Evolutionary conservation across 192 early-diverging fungal genomes (phyloP), one percentile per base, ranked within the genome.

Genomic region (Geranomyces michiganensis): DNA sequence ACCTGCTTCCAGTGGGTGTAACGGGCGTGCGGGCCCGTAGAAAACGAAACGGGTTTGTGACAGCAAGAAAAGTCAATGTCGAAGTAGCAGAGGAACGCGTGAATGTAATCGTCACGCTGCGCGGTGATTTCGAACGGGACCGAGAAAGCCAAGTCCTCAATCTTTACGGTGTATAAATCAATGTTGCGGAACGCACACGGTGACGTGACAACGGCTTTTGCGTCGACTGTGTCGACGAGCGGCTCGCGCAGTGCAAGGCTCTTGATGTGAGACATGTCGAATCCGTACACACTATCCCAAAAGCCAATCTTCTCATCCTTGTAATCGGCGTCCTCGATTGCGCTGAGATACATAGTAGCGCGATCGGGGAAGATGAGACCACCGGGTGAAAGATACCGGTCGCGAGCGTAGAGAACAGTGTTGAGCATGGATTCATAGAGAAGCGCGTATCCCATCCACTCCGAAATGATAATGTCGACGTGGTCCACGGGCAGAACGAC

Each of bases 371-470:
- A 94, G 81, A 97, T 94, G 76, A 97, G 84, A 68, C 97, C 97
- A 44, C 83, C 91, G n/a, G 90, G 88, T n/a, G 75, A 75, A 78
- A 96, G 88, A 76, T 94, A 99, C 56, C 88, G 83, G 83, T 99
- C 96, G 65, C 97, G 88, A 13, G 97, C 97, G 64, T 96, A 90
- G 45, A 99, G 85, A 13, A 99, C 95, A n/a, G 97, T 96, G 86
- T 98, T 97, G 70, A 99, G 87, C 97, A 99, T 99, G 77, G 93
- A 91, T 85, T 99, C 96, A 81, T 96, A 98, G 46, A 97, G 81
- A 73, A 99, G 88, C 75, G 93, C 95, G 84, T 99, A 99, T 26
- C 97, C 97, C 97, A 99, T 99, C 97, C 97, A 99, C 74, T 99
- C 97, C 6, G 94, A 96, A 65, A 99, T 96, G 64, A 99, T 99